Evolutionary conservation across 1,284 basidiomycete species (phyloP), one percentile per base, ranked within the genome.

Genomic region (Naganishia sp.): DNA sequence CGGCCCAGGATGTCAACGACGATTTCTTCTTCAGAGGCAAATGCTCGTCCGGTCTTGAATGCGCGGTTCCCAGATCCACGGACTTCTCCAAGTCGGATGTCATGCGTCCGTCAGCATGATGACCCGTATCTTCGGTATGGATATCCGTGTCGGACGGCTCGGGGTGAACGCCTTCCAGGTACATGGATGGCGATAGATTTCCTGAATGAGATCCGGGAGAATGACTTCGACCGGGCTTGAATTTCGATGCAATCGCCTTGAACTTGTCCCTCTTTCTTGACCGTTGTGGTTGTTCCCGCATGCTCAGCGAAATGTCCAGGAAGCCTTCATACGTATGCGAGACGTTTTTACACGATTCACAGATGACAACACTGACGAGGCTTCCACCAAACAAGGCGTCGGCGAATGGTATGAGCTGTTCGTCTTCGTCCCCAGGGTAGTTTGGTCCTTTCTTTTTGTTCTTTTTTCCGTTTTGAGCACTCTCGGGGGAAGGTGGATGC

Each of bases 261-360:
- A 92, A 80, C 60, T 84, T 83, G 77, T 92, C 87, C 56, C 90
- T 85, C 79, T 81, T 65, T n/a, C 86, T 82, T 69, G 83, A 83
- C 63, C 82, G 82, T 45, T 79, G 81, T 69, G 89, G 89, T 72
- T 90, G 87, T 70, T 92, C 90, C 1, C 88, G 86, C 75, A 90
- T 88, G 75, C 94, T 88, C 73, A 97, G 82, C 56, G 90, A 92
- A 71, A 97, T 87, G 78, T 96, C 94, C 76, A 90, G 88, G 77
- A 97, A 97, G 74, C 94, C 92, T 78, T 94, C 92, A 74, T 90
- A 90, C 13, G 91, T 94, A 71, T 92, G 88, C 4, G 92, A 94
- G 50, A 84, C 84, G 63, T 82, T 81, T 77, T 94, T 93, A 85
- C 94, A 97, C 65, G 88, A 87, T 74, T 94, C 92, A 78, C 94